Base-by-base conservation (phyloP, 768 basidiomycete genomes). In the Tephrocybe rancida region DNA sequence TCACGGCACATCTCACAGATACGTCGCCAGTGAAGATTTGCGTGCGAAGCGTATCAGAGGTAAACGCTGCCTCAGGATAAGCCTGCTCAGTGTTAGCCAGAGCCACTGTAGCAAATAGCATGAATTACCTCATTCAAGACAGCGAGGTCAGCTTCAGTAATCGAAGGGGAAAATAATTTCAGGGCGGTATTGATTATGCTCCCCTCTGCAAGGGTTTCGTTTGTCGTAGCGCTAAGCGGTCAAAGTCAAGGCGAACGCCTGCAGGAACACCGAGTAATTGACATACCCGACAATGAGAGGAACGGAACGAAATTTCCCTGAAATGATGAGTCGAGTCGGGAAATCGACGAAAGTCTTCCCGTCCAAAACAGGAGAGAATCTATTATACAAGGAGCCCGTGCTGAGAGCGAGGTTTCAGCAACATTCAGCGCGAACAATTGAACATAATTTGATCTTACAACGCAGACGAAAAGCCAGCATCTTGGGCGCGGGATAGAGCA, bases 251-350 rank as follows among this genome's bases (percentile, higher is more conserved):
- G 35, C 5, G 35, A 37, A 37, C n/a, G n/a, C 7, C 7, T 37
- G 4, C 27, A 8, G n/a, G n/a, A n/a, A 22, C 21, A 27, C n/a
- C 5, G 14, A 27, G 22, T 47, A 43, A 43, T 39, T 38, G 24
- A 64, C 74, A 18, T 60, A 85, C 85, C 84, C 83, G 27, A 84
- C 77, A 27, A 89, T 79, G 3, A 86, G 61, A 5, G 83, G 79
- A 3, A 86, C 79, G n/a, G 70, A 65, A 1, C 72, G 66, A 50
- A 82, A 81, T 18, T 74, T 71, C 3, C 81, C 79, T 1, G 64
- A 46, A 3, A 73, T 61, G 32, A 87, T 73, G 6, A 71, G 70
- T 25, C 64, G 61, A 1, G 82, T 82, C 0, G 84, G 83, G 52
- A 70, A 71, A n/a, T 79, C 77, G 1, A 74, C 71, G 53, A 87